Evolutionary conservation across 2,329 filamentous ascomycete species (phyloP), one percentile per base, ranked within the genome.

Genomic region (Atkinsonella texensis): DNA sequence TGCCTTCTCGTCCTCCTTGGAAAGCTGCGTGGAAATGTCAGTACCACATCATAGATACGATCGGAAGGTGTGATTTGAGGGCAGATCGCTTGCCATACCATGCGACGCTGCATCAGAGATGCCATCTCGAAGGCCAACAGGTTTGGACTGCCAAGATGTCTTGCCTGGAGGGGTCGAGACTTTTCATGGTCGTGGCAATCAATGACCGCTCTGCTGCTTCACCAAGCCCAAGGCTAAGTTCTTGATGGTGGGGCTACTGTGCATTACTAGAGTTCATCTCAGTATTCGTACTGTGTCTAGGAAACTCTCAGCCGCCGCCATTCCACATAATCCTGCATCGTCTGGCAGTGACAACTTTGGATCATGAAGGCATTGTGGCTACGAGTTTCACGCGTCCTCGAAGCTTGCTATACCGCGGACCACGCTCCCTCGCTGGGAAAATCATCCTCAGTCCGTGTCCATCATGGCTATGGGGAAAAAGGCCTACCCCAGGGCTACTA

Each of bases 1-100:
- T 53, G 83, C 84, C 18, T 52, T 41, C 70, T 98, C 93, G 62
- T 97, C 91, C 67, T 95, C 91, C 65, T 89, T 94, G 45, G 88
- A 89, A 59, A 98, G 85, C 93, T 97, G 63, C 23, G 44, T 31
- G 33, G 31, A 5, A 23, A 9, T 31, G 54, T 63, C 31, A 63
- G 57, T 33, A 40, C 41, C 12, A 23, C 11, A 10, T 23, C 1
- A 17, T 35, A n/a, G 31, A 38, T 8, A 2, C 17, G 18, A 10
- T 6, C 32, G 13, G 10, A 13, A 35, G 43, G 13, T 33, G 4
- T 31, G 7, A 11, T 18, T 33, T 32, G 2, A 10, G 32, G 31
- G 12, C 20, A 7, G 17, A 12, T 10, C 1, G 4, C 2, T 2
- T 17, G 13, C 55, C 69, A 60, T 67, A 81, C 79, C 80, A 83